Evolutionary conservation across 768 basidiomycete species (phyloP).

Genomic region (Lactarius hengduanensis): DNA sequence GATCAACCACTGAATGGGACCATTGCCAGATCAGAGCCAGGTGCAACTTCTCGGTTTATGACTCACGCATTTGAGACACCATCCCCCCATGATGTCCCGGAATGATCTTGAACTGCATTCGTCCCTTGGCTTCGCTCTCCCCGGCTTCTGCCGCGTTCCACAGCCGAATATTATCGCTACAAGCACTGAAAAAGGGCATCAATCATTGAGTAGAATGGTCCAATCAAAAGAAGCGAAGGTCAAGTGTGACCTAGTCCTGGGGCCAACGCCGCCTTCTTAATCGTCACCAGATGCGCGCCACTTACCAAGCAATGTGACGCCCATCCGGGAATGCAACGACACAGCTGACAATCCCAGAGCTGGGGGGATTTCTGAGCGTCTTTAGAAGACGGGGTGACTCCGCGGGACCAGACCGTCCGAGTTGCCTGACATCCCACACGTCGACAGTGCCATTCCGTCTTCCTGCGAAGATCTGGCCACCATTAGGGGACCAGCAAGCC

Average conservation of each 20-base stretch:
- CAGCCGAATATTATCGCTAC: constrained; percentile 86
- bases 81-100: constrained; percentile 95
- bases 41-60: constrained; percentile 25
- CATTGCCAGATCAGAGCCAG: constrained; percentile 18
- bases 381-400: constrained; percentile 76
- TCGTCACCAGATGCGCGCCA: constrained; percentile 22
- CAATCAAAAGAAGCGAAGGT: constrained; percentile 9
- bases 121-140: constrained; percentile 61
- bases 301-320: constrained; percentile 87
- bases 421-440: constrained; percentile 89
- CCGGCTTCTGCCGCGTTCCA: constrained; percentile 88
- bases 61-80: constrained; percentile 89
- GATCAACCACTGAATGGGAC: constrained; percentile 69
- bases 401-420: constrained; percentile 59
- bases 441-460: constrained; percentile 88
- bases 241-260: constrained; percentile 11
- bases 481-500: constrained; percentile 95
- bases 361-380: constrained; percentile 80
- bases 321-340: constrained; percentile 90
- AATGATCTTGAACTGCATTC: constrained; percentile 90
- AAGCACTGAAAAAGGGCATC: constrained; percentile 55
- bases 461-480: constrained; percentile 86
- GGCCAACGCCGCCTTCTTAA: constrained; percentile 3
- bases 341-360: constrained; percentile 90
- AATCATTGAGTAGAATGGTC: constrained; percentile 10